These are phyloP conservation scores for Takashimella tepidaria DNA, from an alignment of 1,284 basidiomycete genomes.

Conservation along the genomic window DNA sequence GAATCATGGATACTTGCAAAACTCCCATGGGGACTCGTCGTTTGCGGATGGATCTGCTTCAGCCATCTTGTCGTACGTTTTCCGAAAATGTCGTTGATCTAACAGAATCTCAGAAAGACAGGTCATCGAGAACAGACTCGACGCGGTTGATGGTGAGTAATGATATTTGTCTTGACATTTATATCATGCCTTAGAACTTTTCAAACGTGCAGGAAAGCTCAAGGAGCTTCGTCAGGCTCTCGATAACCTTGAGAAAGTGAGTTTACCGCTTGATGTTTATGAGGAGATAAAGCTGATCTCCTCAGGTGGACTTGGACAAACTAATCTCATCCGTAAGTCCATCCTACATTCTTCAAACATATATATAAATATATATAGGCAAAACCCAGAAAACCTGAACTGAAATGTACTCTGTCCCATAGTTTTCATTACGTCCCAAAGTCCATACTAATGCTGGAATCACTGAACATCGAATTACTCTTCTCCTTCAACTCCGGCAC, in stretches of 20 bases:
- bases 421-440: slow-evolving; percentile 13
- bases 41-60: slow-evolving; percentile 72
- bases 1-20: slow-evolving; percentile 67
- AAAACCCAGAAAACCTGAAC: no score
- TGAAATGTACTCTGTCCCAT: not conserved
- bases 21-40: slow-evolving; percentile 82
- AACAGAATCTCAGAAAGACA: slow-evolving; percentile 50
- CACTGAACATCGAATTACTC: slow-evolving; percentile 23
- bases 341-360: not conserved
- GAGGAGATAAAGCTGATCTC: slow-evolving; percentile 15
- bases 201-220: slow-evolving; percentile 69
- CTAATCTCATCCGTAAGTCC: slow-evolving; percentile 63
- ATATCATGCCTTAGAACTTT: slow-evolving; percentile 56
- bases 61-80: slow-evolving; percentile 66
- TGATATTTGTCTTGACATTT: not conserved
- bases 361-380: no score
- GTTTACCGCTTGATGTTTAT: not conserved
- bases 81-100: not conserved
- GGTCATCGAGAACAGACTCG: slow-evolving; percentile 71
- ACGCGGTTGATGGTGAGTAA: slow-evolving; percentile 69
- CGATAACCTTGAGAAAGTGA: slow-evolving; percentile 57
- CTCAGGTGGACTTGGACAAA: slow-evolving; percentile 76
- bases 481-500: slow-evolving; percentile 25
- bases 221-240: slow-evolving; percentile 63
- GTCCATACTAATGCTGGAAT: slow-evolving; percentile 4